Conservation (phyloP, 169 alveolate species). For the Theileria equi region DNA sequence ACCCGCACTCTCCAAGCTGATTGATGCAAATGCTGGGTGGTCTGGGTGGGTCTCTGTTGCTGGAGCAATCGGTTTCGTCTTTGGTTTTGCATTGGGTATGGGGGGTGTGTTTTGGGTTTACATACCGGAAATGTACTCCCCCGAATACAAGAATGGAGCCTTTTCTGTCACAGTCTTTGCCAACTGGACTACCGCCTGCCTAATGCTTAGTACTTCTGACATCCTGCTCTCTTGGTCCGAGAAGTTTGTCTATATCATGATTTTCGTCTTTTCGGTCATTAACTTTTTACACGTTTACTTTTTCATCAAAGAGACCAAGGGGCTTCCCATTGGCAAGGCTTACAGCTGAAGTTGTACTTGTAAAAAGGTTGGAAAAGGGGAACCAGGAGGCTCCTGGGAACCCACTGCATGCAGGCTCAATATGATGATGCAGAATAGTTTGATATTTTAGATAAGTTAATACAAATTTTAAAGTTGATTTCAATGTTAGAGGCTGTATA, state of each 20-base stretch:
- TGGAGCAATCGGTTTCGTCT: conserved; percentile 71
- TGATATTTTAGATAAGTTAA: too few species aligned
- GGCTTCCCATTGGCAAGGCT: conserved; percentile 72
- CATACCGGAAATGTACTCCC: conserved; percentile 79
- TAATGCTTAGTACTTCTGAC: conserved; percentile 75
- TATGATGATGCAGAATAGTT: too few species aligned
- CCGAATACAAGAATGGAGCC: conserved; percentile 80
- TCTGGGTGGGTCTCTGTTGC: conserved; percentile 37
- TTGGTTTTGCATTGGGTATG: conserved; percentile 79
- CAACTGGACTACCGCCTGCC: conserved; percentile 77
- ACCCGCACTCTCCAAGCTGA: conserved; percentile 66
- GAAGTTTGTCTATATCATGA: conserved; percentile 61
- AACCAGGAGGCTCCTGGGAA: too few species aligned
- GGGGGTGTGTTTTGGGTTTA: conserved; percentile 84
- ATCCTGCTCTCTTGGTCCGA: conserved; percentile 60
- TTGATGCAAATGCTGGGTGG: neutral
- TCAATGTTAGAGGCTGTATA: too few species aligned
- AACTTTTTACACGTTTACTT: conserved; percentile 58
- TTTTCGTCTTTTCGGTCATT: conserved; percentile 64
- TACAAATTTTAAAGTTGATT: too few species aligned
- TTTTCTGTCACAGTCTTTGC: conserved; percentile 72
- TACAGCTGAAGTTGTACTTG: too few species aligned
- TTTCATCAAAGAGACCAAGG: conserved; percentile 81
- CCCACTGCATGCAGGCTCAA: too few species aligned
- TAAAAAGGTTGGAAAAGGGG: too few species aligned